phyloP scores from a whole-genome alignment of 805 yeast species.

The Candida easanensis region DNA sequence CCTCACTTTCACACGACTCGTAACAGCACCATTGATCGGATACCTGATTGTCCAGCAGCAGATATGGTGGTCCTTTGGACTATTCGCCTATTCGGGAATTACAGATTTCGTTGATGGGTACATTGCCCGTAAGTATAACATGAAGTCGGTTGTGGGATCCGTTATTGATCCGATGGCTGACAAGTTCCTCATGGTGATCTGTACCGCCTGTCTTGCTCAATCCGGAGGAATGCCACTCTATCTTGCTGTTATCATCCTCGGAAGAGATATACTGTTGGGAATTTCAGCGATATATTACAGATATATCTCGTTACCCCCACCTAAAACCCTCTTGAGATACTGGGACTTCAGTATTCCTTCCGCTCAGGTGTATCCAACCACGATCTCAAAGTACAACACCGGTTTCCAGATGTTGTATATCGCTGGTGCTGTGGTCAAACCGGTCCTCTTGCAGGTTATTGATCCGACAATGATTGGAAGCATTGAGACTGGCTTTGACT shows the following conservation, averaged over 20 bases:
- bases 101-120: constrained; percentile 93
- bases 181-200: constrained; percentile 80
- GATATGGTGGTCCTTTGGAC: constrained; percentile 58
- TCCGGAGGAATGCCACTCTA: constrained; percentile 67
- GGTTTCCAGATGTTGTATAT: constrained; percentile 89
- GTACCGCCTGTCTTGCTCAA: constrained; percentile 74
- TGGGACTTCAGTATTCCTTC: constrained; percentile 80
- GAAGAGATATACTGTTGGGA: constrained; percentile 76
- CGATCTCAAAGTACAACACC: constrained; percentile 84
- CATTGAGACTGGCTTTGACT: constrained; percentile 27
- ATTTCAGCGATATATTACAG: constrained; percentile 71
- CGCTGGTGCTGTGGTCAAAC: constrained; percentile 57
- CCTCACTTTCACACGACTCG: constrained; percentile 77
- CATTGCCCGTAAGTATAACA: constrained; percentile 77
- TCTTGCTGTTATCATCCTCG: constrained; percentile 69
- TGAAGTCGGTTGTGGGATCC: constrained; percentile 82
- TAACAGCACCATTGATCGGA: constrained; percentile 82
- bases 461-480: constrained; percentile 27
- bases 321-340: constrained; percentile 66
- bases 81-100: constrained; percentile 81
- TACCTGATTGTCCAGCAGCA: constrained; percentile 67
- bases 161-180: constrained; percentile 96
- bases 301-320: constrained; percentile 69
- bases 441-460: constrained; percentile 41
- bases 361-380: constrained; percentile 85